A percentile compares a stretch with the other conserved stretches of the same genome.
These are phyloP conservation scores for Litchi chinensis DNA, from an alignment of 345 rosid genomes.

Conservation along the genomic window DNA sequence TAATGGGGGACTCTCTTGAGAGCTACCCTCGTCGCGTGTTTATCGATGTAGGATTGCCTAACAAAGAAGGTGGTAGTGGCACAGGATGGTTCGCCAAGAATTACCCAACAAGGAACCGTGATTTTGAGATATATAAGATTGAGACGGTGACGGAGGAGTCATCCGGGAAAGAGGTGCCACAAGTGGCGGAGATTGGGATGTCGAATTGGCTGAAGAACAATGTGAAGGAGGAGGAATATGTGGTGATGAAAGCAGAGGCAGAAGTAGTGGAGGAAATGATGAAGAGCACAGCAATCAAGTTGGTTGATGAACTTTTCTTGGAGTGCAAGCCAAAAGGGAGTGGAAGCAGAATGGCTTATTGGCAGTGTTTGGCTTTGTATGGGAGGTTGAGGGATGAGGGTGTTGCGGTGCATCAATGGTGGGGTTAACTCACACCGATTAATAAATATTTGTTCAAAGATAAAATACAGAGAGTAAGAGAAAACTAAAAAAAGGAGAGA, in stretches of 20 bases:
- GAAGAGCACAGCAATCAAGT: conserved; percentile 52
- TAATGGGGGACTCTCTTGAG: conserved; percentile 58
- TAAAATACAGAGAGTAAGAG: background rate
- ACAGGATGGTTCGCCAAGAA: conserved; percentile 63
- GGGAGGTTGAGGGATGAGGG: conserved; percentile 81
- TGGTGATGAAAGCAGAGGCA: conserved; percentile 85
- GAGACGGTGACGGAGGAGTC: conserved; percentile 43
- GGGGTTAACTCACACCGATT: conserved; percentile 49
- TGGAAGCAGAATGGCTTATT: conserved; percentile 60
- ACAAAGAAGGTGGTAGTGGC: conserved; percentile 50
- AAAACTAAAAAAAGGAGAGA: conserved; percentile 9
- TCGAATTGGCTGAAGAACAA: conserved; percentile 69
- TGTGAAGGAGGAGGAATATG: conserved; percentile 66
- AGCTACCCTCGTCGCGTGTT: conserved; percentile 67
- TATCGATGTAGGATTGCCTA: conserved; percentile 59
- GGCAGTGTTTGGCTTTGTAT: conserved; percentile 84
- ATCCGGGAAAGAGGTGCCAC: conserved; percentile 17
- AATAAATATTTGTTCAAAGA: background rate
- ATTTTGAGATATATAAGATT: conserved; percentile 73
- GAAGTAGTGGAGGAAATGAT: conserved; percentile 75
- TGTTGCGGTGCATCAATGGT: conserved; percentile 85
- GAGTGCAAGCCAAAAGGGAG: conserved; percentile 68
- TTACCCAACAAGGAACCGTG: conserved; percentile 66
- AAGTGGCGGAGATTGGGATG: conserved; percentile 43
- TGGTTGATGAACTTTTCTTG: conserved; percentile 87